Percentiles rank a stretch among this genome's conserved stretches.
Conservation (phyloP, 1,139 yeast genomes). For the Geotrichum aggregatum region DNA sequence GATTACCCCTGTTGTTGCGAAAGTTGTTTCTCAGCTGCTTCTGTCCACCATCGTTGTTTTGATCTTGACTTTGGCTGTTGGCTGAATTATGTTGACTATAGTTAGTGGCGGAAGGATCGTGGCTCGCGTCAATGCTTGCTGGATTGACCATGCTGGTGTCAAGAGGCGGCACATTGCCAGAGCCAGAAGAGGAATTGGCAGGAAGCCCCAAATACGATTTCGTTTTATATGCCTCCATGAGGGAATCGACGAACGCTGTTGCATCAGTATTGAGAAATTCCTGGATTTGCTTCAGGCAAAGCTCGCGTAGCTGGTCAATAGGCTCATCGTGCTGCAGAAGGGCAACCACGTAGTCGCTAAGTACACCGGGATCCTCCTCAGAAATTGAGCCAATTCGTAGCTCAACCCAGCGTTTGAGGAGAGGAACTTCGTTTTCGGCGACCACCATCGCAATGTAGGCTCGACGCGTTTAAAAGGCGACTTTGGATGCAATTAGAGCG, state of each 20-base stretch:
- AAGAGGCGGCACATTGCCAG: conserved; percentile 5
- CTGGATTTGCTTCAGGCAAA: conserved; percentile 39
- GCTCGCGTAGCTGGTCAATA: conserved; percentile 33
- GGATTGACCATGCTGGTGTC: not conserved
- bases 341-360: conserved; percentile 46
- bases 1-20: conserved; percentile 13
- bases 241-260: conserved; percentile 28
- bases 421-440: conserved; percentile 15
- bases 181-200: not conserved
- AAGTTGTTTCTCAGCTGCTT: conserved; percentile 26
- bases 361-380: conserved; percentile 40
- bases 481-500: too few species aligned
- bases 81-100: conserved; percentile 1
- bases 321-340: conserved; percentile 41
- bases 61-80: too few species aligned
- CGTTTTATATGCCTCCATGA: conserved; percentile 26
- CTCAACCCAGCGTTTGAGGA: conserved; percentile 41
- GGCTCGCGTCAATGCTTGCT: not conserved
- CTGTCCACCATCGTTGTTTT: conserved; percentile 20
- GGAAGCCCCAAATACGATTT: conserved; percentile 11
- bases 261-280: conserved; percentile 38
- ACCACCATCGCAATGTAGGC: conserved; percentile 14
- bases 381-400: conserved; percentile 39
- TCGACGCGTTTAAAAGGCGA: too few species aligned
- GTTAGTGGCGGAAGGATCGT: conserved; percentile 4